phyloP scores from a whole-genome alignment of 805 yeast genomes.

The Hemisphaericaspora nanyangensis region DNA sequence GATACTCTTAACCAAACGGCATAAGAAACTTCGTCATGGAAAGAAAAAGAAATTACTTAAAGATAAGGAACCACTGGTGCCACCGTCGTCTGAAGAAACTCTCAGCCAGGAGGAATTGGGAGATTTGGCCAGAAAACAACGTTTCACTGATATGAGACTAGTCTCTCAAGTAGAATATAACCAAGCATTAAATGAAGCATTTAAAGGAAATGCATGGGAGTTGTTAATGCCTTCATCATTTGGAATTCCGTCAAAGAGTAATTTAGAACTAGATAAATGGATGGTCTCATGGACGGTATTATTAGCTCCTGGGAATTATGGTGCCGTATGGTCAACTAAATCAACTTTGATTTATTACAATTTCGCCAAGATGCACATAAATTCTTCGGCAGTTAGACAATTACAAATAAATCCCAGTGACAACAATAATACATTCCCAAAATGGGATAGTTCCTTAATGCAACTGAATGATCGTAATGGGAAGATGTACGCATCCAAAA shows the following conservation, averaged over 20 bases:
- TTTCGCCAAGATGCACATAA: conserved; percentile 72
- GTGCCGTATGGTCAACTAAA: conserved; percentile 61
- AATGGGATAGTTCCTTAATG: conserved; percentile 20
- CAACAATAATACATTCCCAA: conserved; percentile 25
- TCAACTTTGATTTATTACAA: conserved; percentile 67
- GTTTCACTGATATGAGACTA: conserved; percentile 49
- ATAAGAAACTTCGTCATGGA: not conserved
- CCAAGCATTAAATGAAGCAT: conserved; percentile 57
- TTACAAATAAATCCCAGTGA: conserved; percentile 29
- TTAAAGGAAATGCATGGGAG: conserved; percentile 59
- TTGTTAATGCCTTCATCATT: conserved; percentile 54
- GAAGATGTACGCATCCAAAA: conserved; percentile 1
- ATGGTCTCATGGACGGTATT: conserved; percentile 78
- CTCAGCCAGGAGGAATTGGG: not conserved
- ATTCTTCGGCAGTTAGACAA: conserved; percentile 47
- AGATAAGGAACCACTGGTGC: not conserved
- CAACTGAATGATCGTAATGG: not conserved
- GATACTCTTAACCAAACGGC: conserved; percentile 27
- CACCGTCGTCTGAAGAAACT: not conserved
- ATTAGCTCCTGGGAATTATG: conserved; percentile 55
- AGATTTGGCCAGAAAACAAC: conserved; percentile 7
- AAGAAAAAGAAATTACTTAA: not conserved
- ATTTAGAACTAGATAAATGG: conserved; percentile 69
- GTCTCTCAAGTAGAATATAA: conserved; percentile 68
- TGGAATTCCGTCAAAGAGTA: conserved; percentile 66